Conservation (phyloP, 306 rosid genomes). For the Oxytropis ochrocephala region DNA sequence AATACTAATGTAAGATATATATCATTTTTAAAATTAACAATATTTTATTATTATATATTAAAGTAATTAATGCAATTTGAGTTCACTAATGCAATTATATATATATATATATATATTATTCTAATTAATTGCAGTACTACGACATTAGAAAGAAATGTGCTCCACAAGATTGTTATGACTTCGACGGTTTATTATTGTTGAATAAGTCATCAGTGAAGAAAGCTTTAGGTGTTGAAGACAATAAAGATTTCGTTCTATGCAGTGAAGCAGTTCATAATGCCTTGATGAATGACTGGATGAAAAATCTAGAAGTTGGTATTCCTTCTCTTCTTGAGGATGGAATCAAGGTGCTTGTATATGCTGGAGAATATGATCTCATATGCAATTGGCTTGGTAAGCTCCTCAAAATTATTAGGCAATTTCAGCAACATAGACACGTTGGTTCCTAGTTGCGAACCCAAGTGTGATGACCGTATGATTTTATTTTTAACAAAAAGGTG, state of each 20-base stretch:
- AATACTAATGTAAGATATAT: slow-evolving; percentile 56
- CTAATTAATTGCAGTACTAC: slow-evolving; percentile 53
- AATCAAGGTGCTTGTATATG: slow-evolving; percentile 80
- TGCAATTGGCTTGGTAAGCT: slow-evolving; percentile 97
- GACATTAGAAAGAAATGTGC: slow-evolving; percentile 78
- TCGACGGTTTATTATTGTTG: slow-evolving; percentile 61
- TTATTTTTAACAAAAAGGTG: too few species aligned
- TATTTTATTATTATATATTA: not conserved
- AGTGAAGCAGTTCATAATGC: slow-evolving; percentile 53
- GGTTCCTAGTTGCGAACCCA: too few species aligned
- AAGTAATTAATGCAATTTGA: not conserved
- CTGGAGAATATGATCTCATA: slow-evolving; percentile 84
- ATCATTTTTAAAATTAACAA: not conserved
- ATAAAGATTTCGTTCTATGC: slow-evolving; percentile 68
- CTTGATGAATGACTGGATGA: slow-evolving; percentile 84
- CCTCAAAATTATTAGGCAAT: not conserved
- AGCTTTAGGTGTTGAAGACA: slow-evolving; percentile 74
- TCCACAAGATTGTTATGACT: slow-evolving; percentile 61
- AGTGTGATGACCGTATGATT: too few species aligned
- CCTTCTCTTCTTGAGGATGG: slow-evolving; percentile 89
- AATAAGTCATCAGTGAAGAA: slow-evolving; percentile 54
- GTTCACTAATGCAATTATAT: slow-evolving; percentile 14
- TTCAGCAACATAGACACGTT: not conserved
- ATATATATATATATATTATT: too few species aligned
- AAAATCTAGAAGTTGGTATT: slow-evolving; percentile 85